Evolutionary conservation across 2,329 filamentous ascomycete genomes (phyloP), one percentile per base, ranked within the genome.

Genomic region (Oidium heveae): DNA sequence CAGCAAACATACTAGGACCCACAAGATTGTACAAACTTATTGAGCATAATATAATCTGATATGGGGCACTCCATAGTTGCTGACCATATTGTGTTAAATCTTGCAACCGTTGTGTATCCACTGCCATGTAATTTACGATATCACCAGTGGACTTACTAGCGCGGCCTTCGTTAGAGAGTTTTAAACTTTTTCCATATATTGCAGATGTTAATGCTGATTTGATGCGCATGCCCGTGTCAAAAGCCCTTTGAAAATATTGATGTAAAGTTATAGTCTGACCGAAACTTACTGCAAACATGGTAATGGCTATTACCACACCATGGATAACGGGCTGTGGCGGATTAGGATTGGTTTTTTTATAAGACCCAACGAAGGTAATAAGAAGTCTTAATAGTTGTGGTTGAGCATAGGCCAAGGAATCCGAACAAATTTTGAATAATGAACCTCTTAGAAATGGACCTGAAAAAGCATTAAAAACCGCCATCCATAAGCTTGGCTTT

Each of bases 111-210:
- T 98, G 91, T 15, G 89, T 89, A 66, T 98, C 91, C 10, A 98
- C 89, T 49, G 93, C 91, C 89, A 98, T 98, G 69, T 94, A 91
- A 66, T 98, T 98, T 66, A 98, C 91, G 63, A 98, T 96, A 63
- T 98, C 93, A 56, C 91, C 91, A 0, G 91, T 98, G 0, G 86
- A 85, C 69, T 96, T 95, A 47, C 80, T 70, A 1, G 87, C 76
- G 54, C 89, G 79, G 9, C 91, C 91, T 68, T 98, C 91, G 62
- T 94, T 96, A 5, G 89, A 96, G 18, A 98, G 73, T 59, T 79
- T 82, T 58, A 96, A 74, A 0, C 88, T 84, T 69, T 98, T 98
- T 56, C 81, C 77, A 67, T 98, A 98, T 59, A 98, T 96, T 56
- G 87, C 78, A 1, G 89, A 84, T 7, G 86, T 89, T 58, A 98